Evolutionary conservation across 306 rosid genomes (phyloP).

Genomic region (Malus sieversii): DNA sequence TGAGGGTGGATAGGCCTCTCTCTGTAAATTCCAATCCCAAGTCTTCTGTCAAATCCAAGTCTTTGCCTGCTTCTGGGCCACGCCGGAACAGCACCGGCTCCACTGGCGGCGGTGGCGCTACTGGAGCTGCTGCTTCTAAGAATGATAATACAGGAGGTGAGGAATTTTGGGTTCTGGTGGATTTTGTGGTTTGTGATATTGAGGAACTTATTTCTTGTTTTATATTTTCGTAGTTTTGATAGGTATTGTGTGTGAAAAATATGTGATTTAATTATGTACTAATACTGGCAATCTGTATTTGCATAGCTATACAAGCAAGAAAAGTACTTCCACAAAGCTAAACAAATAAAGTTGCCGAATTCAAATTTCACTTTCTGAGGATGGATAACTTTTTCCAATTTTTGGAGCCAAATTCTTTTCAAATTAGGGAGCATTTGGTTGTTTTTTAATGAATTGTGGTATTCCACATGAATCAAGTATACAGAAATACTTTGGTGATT

Average conservation of each 20-base stretch:
- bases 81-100: constrained; percentile 77
- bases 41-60: constrained; percentile 52
- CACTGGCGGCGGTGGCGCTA: constrained; percentile 6
- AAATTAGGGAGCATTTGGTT: neutral
- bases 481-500: neutral
- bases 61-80: constrained; percentile 42
- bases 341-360: neutral
- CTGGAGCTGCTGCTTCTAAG: constrained; percentile 35
- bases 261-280: neutral
- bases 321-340: neutral
- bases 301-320: neutral
- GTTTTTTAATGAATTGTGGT: neutral
- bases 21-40: constrained; percentile 46
- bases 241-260: neutral
- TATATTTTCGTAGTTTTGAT: neutral
- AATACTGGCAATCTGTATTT: neutral
- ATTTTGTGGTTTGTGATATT: constrained; percentile 16
- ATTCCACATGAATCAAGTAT: neutral
- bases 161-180: neutral
- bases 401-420: neutral
- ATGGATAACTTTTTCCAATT: neutral
- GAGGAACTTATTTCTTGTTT: neutral
- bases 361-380: neutral
- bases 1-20: constrained; percentile 45
- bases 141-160: constrained; percentile 60